phyloP scores from a whole-genome alignment of 345 rosid species.

The Brassica cretica region DNA sequence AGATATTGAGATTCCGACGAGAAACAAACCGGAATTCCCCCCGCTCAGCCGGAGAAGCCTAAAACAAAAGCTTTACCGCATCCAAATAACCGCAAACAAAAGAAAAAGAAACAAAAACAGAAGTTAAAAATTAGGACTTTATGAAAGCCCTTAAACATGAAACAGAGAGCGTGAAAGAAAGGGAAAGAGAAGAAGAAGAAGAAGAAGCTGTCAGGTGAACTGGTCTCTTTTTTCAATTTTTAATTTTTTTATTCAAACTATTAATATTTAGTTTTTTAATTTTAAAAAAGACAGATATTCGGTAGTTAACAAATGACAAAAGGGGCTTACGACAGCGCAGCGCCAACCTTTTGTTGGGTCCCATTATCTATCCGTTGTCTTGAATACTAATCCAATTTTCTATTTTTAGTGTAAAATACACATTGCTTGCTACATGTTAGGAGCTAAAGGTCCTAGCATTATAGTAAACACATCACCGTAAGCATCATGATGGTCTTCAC shows the following conservation, averaged over 20 bases:
- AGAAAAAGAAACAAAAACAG: slow-evolving; percentile 8
- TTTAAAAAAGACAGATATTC: slow-evolving; percentile 34
- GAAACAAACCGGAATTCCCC: neutral
- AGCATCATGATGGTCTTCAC: no score
- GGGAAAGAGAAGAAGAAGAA: neutral
- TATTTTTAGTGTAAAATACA: neutral
- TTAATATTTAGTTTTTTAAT: neutral
- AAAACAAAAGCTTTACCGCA: neutral
- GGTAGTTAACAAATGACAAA: slow-evolving; percentile 9
- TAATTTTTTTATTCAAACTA: neutral
- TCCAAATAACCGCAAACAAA: neutral
- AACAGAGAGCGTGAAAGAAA: slow-evolving; percentile 4
- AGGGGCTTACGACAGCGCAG: slow-evolving; percentile 23
- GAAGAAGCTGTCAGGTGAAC: slow-evolving; percentile 28
- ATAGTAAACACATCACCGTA: no score
- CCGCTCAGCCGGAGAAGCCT: slow-evolving; percentile 22
- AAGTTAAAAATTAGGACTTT: slow-evolving; percentile 1
- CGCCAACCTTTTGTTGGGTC: slow-evolving; percentile 24
- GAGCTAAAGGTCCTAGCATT: neutral
- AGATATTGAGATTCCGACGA: slow-evolving; percentile 40
- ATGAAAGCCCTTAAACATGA: neutral
- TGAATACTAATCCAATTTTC: neutral
- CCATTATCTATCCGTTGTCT: neutral
- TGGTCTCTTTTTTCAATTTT: neutral
- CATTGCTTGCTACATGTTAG: neutral